Conservation (phyloP, 352 stramenopile species). For the Pythium periplocum region DNA sequence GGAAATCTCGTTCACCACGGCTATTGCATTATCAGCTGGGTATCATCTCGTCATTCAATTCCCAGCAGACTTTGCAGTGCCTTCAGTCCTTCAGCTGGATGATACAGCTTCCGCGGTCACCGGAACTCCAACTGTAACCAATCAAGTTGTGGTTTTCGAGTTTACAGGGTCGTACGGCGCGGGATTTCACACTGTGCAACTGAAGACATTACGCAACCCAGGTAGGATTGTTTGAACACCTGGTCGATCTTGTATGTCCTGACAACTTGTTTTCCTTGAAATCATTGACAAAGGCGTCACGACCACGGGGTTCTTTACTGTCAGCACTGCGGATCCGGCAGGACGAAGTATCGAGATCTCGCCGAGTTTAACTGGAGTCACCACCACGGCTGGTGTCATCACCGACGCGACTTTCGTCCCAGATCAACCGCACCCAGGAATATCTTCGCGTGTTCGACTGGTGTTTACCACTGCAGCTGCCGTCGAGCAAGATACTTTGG, state of each 20-base stretch:
- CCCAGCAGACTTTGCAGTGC: no score
- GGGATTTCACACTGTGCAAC: conserved; percentile 15
- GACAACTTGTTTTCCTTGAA: background rate
- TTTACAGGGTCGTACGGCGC: conserved; percentile 4
- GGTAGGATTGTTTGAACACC: conserved; percentile 11
- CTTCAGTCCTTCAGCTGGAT: no score
- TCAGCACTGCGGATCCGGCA: conserved; percentile 33
- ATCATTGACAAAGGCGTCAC: conserved; percentile 18
- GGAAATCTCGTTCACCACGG: conserved; percentile 9
- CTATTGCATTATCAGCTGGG: background rate
- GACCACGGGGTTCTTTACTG: conserved; percentile 25
- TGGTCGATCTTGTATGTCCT: conserved; percentile 1
- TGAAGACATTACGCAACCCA: conserved; percentile 30
- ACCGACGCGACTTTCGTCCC: conserved; percentile 24
- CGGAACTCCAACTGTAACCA: conserved; percentile 5
- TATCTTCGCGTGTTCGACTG: conserved; percentile 33
- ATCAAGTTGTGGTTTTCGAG: conserved; percentile 13
- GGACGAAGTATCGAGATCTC: conserved; percentile 29
- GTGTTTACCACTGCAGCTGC: conserved; percentile 46
- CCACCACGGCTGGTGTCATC: conserved; percentile 28
- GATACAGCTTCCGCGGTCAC: background rate
- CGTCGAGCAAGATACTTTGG: conserved; percentile 26
- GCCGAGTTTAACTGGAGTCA: conserved; percentile 17
- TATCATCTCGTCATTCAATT: background rate
- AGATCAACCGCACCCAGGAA: conserved; percentile 34